These are phyloP conservation scores for Cyanodermella asteris DNA, from an alignment of 2,329 filamentous ascomycete species.

Conservation along the genomic window DNA sequence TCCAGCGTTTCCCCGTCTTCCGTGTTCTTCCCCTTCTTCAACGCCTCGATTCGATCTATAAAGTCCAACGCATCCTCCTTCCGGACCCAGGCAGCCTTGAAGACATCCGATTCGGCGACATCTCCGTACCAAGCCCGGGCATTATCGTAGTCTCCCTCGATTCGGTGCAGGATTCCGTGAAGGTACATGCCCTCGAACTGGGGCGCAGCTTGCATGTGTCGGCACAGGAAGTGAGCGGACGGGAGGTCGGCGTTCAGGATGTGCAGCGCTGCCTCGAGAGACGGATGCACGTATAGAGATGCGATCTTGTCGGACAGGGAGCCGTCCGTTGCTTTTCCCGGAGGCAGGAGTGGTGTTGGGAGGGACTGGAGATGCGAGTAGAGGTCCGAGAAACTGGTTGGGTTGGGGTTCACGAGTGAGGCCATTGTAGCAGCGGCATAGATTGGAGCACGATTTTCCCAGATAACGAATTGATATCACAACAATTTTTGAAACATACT, in stretches of 20 bases:
- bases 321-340: slow-evolving; percentile 8
- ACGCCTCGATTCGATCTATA: slow-evolving; percentile 17
- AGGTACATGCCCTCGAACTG: slow-evolving; percentile 29
- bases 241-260: slow-evolving; percentile 29
- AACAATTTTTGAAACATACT: no score
- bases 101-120: slow-evolving; percentile 17
- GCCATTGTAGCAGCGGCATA: no score
- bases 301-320: slow-evolving; percentile 11
- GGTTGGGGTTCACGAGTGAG: no score
- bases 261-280: slow-evolving; percentile 28
- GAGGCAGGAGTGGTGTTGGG: slow-evolving; percentile 11
- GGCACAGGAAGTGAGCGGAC: slow-evolving; percentile 28
- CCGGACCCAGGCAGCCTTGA: slow-evolving; percentile 14
- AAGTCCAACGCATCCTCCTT: slow-evolving; percentile 10
- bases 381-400: slow-evolving; percentile 13
- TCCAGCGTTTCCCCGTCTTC: slow-evolving; percentile 14
- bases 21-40: slow-evolving; percentile 15
- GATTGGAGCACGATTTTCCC: no score
- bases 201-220: slow-evolving; percentile 28
- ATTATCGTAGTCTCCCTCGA: slow-evolving; percentile 29
- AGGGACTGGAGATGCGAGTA: slow-evolving; percentile 12
- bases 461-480: no score
- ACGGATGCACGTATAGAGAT: slow-evolving; percentile 21
- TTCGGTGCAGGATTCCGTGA: slow-evolving; percentile 27
- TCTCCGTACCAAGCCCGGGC: slow-evolving; percentile 26